Evolutionary conservation across 768 basidiomycete genomes (phyloP).

Genomic region (Psilocybe azurescens): DNA sequence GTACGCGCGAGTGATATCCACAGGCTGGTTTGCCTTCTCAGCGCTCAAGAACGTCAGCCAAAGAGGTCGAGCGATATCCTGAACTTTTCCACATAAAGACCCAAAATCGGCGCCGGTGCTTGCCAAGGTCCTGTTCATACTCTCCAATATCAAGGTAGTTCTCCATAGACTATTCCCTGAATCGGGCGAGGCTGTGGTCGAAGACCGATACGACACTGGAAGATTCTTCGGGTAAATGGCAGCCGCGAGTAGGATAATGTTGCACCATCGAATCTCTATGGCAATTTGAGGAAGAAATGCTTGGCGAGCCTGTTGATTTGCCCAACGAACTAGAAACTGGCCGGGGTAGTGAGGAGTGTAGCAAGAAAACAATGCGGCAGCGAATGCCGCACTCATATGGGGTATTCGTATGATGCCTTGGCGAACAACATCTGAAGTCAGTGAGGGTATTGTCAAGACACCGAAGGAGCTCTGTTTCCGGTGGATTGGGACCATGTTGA

Average conservation of each 20-base stretch:
- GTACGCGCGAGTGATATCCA: slow-evolving; percentile 41
- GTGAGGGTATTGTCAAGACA: neutral
- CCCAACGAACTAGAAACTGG: slow-evolving; percentile 30
- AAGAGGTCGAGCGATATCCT: slow-evolving; percentile 36
- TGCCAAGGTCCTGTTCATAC: slow-evolving; percentile 36
- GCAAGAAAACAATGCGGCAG: slow-evolving; percentile 30
- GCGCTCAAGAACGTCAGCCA: slow-evolving; percentile 46
- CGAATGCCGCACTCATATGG: slow-evolving; percentile 27
- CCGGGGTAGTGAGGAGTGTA: slow-evolving; percentile 14
- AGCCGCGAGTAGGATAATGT: slow-evolving; percentile 44
- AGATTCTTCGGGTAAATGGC: slow-evolving; percentile 18
- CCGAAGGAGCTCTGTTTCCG: slow-evolving; percentile 5
- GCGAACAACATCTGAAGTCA: neutral
- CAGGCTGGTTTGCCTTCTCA: slow-evolving; percentile 14
- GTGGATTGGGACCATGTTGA: neutral
- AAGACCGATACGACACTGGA: slow-evolving; percentile 1
- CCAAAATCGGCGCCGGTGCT: neutral
- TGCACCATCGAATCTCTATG: slow-evolving; percentile 45
- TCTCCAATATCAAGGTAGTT: slow-evolving; percentile 45
- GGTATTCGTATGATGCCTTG: slow-evolving; percentile 6
- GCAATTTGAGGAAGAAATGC: slow-evolving; percentile 36
- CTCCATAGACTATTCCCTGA: slow-evolving; percentile 39
- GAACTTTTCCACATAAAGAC: slow-evolving; percentile 16
- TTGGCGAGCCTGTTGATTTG: slow-evolving; percentile 22
- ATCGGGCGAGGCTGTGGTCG: neutral